phyloP scores from a whole-genome alignment of 1,284 basidiomycete genomes.

The Papiliotrema flavescens region DNA sequence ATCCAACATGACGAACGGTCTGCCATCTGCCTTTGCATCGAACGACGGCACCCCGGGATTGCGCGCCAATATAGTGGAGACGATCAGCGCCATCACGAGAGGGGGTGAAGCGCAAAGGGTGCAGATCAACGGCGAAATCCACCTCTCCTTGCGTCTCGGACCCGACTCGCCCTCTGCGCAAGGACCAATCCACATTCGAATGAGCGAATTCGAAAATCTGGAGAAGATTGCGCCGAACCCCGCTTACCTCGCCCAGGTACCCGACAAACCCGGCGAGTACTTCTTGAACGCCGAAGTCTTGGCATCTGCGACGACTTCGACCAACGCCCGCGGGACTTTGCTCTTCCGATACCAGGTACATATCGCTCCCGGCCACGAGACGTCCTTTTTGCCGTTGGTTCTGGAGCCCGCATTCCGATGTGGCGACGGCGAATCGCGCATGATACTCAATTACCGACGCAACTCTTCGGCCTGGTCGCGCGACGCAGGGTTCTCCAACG shows the following conservation, averaged over 20 bases:
- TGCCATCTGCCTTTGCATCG: constrained; percentile 4
- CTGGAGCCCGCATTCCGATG: constrained; percentile 54
- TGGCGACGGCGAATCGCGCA: constrained; percentile 52
- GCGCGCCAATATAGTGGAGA: constrained; percentile 51
- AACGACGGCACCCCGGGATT: constrained; percentile 34
- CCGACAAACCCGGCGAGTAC: constrained; percentile 51
- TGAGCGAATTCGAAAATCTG: constrained; percentile 51
- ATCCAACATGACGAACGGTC: constrained; percentile 14
- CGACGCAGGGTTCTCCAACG: constrained; percentile 22
- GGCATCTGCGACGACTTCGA: constrained; percentile 15
- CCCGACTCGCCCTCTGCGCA: constrained; percentile 6
- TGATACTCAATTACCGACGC: constrained; percentile 52
- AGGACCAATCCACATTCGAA: constrained; percentile 46
- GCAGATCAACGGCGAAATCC: constrained; percentile 55
- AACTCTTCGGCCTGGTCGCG: constrained; percentile 23
- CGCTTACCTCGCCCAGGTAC: constrained; percentile 49
- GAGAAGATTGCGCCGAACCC: constrained; percentile 56
- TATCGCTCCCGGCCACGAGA: constrained; percentile 41
- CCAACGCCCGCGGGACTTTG: constrained; percentile 24
- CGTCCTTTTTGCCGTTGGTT: constrained; percentile 46
- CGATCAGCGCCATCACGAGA: constrained; percentile 52
- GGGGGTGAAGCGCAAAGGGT: constrained; percentile 47
- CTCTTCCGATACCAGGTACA: constrained; percentile 56
- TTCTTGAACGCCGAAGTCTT: constrained; percentile 49
- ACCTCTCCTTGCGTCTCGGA: constrained; percentile 22